A percentile compares a stretch with the other conserved stretches of the same genome.
Evolutionary conservation across 805 yeast genomes (phyloP).

Genomic region (Pichia ethanolica): DNA sequence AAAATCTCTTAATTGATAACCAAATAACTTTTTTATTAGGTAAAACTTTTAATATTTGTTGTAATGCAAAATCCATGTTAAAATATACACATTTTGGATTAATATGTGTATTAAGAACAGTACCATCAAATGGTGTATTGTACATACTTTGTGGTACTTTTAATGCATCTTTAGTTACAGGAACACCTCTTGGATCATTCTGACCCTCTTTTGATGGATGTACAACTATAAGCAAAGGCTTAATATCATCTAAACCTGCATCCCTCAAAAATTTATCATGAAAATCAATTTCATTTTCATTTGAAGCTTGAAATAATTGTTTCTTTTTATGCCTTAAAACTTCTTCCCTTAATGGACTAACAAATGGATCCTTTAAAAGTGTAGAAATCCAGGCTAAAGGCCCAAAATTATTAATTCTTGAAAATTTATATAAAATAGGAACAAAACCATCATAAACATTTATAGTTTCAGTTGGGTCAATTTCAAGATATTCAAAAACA

Average conservation of each 20-base stretch:
- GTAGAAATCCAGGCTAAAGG: constrained; percentile 45
- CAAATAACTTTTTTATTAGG: constrained; percentile 40
- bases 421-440: constrained; percentile 35
- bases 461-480: constrained; percentile 30
- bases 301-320: not conserved
- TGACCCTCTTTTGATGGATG: not conserved
- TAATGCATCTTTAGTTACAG: too few relatives aligned
- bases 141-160: not conserved
- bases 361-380: constrained; percentile 39
- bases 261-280: constrained; percentile 28
- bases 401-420: constrained; percentile 41
- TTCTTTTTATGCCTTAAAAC: constrained; percentile 18
- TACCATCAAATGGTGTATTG: not conserved
- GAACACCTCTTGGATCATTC: not conserved
- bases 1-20: constrained; percentile 38
- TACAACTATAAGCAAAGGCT: constrained; percentile 15
- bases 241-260: constrained; percentile 34
- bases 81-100: constrained; percentile 5
- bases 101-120: not conserved
- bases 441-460: constrained; percentile 36
- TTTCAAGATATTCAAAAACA: constrained; percentile 2
- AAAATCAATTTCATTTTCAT: constrained; percentile 19
- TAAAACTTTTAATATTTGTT: constrained; percentile 30
- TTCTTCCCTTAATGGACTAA: constrained; percentile 30
- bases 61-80: constrained; percentile 17